Evolutionary conservation across 2,329 filamentous ascomycete genomes (phyloP).

Genomic region (Penicillium digitatum): DNA sequence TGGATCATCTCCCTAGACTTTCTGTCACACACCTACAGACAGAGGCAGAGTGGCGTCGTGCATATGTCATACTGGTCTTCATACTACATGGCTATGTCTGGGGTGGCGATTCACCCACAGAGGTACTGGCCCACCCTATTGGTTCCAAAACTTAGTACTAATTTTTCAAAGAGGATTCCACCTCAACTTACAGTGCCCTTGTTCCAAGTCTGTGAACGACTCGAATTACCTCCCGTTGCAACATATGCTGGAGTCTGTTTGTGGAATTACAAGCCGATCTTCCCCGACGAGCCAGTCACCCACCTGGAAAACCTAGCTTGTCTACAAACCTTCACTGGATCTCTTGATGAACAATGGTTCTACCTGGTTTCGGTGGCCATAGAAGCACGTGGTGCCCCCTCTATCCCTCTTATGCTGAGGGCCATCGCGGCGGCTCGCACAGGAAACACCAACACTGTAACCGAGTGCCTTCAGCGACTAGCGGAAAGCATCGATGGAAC

Average conservation of each 20-base stretch:
- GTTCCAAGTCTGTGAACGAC: constrained; percentile 66
- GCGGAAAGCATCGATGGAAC: constrained; percentile 87
- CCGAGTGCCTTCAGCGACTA: constrained; percentile 71
- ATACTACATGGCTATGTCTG: constrained; percentile 84
- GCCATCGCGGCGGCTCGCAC: constrained; percentile 76
- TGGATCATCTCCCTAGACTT: constrained; percentile 77
- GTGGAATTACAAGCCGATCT: constrained; percentile 96
- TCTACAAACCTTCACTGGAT: constrained; percentile 86
- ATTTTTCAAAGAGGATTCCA: constrained; percentile 57
- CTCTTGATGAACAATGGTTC: constrained; percentile 97
- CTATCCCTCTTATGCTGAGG: constrained; percentile 81
- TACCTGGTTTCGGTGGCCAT: constrained; percentile 95
- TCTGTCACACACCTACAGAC: constrained; percentile 76
- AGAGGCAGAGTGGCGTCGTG: constrained; percentile 85
- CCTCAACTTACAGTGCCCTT: constrained; percentile 79
- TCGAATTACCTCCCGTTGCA: constrained; percentile 87
- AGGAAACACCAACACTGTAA: constrained; percentile 67
- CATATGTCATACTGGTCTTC: constrained; percentile 74
- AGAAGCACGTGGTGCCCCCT: constrained; percentile 82
- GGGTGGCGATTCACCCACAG: constrained; percentile 70
- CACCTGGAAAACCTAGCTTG: constrained; percentile 83
- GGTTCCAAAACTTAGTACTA: constrained; percentile 1
- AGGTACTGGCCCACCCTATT: constrained; percentile 49
- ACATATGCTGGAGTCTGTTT: constrained; percentile 89
- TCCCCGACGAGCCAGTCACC: constrained; percentile 75